Evolutionary conservation across 768 basidiomycete species (phyloP), one percentile per base, ranked within the genome.

Genomic region (Phanerochaete sordida): DNA sequence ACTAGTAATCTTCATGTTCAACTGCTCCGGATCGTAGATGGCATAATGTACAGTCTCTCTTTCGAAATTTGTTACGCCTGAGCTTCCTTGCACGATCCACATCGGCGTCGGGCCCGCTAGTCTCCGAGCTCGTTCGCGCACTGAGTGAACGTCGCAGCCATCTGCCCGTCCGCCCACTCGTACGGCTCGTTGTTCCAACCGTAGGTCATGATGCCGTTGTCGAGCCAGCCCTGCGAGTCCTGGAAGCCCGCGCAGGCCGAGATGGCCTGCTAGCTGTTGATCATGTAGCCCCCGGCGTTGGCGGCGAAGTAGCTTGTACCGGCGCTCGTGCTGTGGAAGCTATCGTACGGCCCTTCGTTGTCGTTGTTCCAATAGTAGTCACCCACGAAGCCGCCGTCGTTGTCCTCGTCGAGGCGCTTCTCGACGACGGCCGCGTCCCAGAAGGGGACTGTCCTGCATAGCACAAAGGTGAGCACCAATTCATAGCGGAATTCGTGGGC

Each of bases 131-230:
- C 39, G 19, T 51, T 51, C n/a, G 6, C 9, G 31, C 50, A 51
- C 15, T 3, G 7, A 11, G 15, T n/a, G n/a, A 51, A 33, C 30
- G 7, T 9, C n/a, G 27, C 27, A 8, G 9, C 28, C 50, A 51
- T 51, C 30, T 30, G 27, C 30, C 50, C 50, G n/a, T 28, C 28
- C 50, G 30, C 28, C 50, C 50, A 51, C 37, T 55, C 21, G 21
- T 12, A 55, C 37, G 35, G 35, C 16, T 43, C 35, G 28, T 55
- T 43, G 54, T 55, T 55, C 54, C 54, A 55, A 8, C 43, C 54
- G 37, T 35, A 33, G 6, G 54, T 43, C 21, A 55, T 3, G 23
- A 55, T 45, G 23, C 54, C 54, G 24, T 55, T 27, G 54, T 55
- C 54, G 37, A 55, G 35, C 37, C 8, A 24, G 37, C 54, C 54